These are phyloP conservation scores for Aspergillus quadricinctus DNA, from an alignment of 2,329 filamentous ascomycete species.

Conservation along the genomic window DNA sequence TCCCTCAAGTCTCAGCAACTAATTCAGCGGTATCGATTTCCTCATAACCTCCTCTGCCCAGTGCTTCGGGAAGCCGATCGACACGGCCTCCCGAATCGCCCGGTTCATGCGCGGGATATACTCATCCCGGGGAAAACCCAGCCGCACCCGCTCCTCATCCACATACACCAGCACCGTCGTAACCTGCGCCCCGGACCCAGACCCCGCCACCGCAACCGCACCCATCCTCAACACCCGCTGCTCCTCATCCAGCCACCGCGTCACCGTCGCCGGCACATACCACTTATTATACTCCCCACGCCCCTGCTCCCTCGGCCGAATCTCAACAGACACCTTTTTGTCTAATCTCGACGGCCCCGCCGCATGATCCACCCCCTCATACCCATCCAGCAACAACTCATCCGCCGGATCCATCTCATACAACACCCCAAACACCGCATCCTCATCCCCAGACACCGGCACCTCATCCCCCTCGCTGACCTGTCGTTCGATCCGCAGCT, in stretches of 20 bases:
- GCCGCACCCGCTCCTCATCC: constrained; percentile 34
- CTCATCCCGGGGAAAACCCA: constrained; percentile 32
- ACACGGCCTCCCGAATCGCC: constrained; percentile 36
- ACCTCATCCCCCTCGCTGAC: constrained; percentile 13
- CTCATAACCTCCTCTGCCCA: constrained; percentile 40
- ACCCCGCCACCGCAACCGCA: constrained; percentile 8
- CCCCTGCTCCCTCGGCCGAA: constrained; percentile 31
- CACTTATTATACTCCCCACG: constrained; percentile 36
- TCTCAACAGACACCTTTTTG: constrained; percentile 7
- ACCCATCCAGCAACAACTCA: constrained; percentile 35
- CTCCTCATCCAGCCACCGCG: constrained; percentile 27
- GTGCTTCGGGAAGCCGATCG: constrained; percentile 28
- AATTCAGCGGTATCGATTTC: constrained; percentile 29
- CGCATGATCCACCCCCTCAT: constrained; percentile 32
- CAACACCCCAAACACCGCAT: constrained; percentile 37
- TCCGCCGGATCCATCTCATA: constrained; percentile 38
- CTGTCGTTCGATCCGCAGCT: constrained; percentile 20
- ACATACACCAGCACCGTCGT: constrained; percentile 38
- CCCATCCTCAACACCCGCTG: constrained; percentile 5
- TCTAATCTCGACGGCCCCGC: constrained; percentile 8
- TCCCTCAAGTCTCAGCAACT: not conserved
- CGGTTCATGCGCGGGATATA: constrained; percentile 42
- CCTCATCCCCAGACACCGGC: constrained; percentile 19
- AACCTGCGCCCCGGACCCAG: constrained; percentile 1
- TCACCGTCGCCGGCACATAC: constrained; percentile 28